Percentiles rank a stretch among this genome's conserved stretches.
These are phyloP conservation scores for Dujonia santamariae DNA, from an alignment of 1,139 yeast species.

Conservation along the genomic window DNA sequence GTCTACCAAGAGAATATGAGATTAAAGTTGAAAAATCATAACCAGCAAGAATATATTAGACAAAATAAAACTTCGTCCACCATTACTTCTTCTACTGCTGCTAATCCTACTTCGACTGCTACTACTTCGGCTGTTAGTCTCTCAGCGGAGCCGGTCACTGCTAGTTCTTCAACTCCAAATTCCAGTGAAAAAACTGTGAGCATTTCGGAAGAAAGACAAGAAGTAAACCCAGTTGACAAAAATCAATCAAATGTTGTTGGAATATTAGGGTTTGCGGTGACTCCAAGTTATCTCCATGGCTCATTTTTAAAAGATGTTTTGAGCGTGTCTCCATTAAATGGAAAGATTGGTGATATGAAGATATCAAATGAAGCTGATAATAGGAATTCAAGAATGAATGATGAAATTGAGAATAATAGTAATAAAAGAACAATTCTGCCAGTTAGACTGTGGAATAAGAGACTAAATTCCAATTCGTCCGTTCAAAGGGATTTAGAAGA, in stretches of 20 bases:
- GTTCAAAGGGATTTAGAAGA: not conserved
- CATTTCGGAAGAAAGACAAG: too few species aligned
- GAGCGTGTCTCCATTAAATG: constrained; percentile 15
- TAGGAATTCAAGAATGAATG: too few species aligned
- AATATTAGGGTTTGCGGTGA: constrained; percentile 6
- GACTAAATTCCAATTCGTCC: constrained; percentile 5
- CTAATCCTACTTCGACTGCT: not conserved
- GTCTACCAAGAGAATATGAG: too few species aligned
- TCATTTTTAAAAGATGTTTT: not conserved
- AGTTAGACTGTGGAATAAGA: constrained; percentile 10
- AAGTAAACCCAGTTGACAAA: too few species aligned
- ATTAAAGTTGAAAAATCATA: too few species aligned
- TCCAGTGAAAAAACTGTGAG: too few species aligned
- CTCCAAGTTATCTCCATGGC: constrained; percentile 1
- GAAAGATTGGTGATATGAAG: constrained; percentile 13
- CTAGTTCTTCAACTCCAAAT: too few species aligned
- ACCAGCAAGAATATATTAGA: too few species aligned
- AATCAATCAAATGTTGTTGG: constrained; percentile 6
- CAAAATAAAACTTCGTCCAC: too few species aligned
- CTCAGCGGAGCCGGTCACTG: too few species aligned
- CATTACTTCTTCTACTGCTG: too few species aligned
- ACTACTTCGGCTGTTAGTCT: not conserved
- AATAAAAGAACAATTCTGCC: constrained; percentile 3
- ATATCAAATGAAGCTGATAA: constrained; percentile 4
- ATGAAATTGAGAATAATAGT: too few species aligned